Base-by-base conservation (phyloP, 805 yeast species). In the Zygoascus ofunaensis region DNA sequence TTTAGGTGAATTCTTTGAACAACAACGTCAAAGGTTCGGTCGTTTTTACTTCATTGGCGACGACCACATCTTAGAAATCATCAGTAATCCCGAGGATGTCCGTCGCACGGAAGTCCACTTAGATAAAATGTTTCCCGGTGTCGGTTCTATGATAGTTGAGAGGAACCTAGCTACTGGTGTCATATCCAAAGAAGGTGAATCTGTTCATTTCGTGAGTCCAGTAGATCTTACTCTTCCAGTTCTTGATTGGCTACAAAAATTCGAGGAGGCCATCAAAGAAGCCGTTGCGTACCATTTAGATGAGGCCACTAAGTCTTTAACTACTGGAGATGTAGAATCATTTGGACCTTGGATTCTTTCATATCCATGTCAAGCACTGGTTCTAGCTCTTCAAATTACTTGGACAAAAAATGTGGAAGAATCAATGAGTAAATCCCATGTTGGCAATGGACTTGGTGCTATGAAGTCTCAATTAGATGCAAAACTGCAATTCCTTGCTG, bases 31-130 rank as follows among this genome's bases (percentile, higher is more conserved):
- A 35, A 47, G 70, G 1, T 90, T 82, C 54, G 89, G 95, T 1
- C 70, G 97, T 39, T 80, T 87, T 45, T 87, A 81, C 55, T 89
- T 90, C 57, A 65, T 90, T 22, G 96, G 97, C 4, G 90, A 90
- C 58, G 95, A 87, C 48, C 96, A 90, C 58, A 63, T 90, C 24
- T 65, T 90, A 28, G 94, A 86, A 49, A 73, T 90, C 34, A 73
- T 90, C 30, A 95, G 97, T 2, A 73, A 80, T 42, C 65, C 77
- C 0, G 63, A 58, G 4, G 73, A 79, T 50, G 53, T 76, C 1
- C 35, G 38, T 2, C 51, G 68, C 4, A 66, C 80, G 3, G 77
- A 79, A 15, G 71, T 68, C 38, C 87, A 82, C 55, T 62, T 87
- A 41, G 67, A 69, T 39, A 84, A 83, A 55, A 73, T 87, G 80